phyloP scores from a whole-genome alignment of 352 stramenopile species.

The Phytophthora agathidicida region DNA sequence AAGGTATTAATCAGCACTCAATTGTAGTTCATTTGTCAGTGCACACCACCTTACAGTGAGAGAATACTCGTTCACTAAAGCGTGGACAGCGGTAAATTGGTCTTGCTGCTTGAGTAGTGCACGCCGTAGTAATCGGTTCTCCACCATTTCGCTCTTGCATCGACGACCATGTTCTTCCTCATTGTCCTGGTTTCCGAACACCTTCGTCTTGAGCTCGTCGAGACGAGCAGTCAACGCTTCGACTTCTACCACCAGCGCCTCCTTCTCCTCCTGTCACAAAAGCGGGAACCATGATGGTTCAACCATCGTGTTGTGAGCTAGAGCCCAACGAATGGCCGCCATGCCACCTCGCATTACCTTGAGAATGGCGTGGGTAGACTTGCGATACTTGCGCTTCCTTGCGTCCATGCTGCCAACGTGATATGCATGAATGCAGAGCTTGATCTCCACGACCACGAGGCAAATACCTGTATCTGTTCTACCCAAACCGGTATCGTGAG shows the following conservation, averaged over 20 bases:
- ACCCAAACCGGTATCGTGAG: background rate
- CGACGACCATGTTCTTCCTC: slow-evolving; percentile 12
- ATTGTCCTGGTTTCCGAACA: slow-evolving; percentile 15
- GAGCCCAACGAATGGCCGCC: too few species aligned
- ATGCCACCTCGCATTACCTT: slow-evolving; percentile 9
- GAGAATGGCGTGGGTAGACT: slow-evolving; percentile 26
- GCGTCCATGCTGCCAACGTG: background rate
- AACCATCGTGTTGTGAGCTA: too few species aligned
- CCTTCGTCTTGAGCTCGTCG: slow-evolving; percentile 27
- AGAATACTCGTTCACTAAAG: slow-evolving; percentile 35
- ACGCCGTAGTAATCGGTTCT: slow-evolving; percentile 19
- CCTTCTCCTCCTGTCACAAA: slow-evolving; percentile 33
- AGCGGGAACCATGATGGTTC: too few species aligned
- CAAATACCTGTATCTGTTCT: too few species aligned
- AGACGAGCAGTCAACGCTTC: slow-evolving; percentile 14
- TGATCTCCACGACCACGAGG: too few species aligned
- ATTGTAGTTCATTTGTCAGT: too few species aligned
- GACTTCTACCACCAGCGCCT: slow-evolving; percentile 17
- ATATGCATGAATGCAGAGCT: too few species aligned
- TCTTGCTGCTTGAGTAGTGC: slow-evolving; percentile 25
- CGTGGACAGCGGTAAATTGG: slow-evolving; percentile 38
- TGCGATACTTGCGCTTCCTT: slow-evolving; percentile 29
- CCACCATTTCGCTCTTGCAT: slow-evolving; percentile 20
- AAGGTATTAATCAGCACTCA: background rate
- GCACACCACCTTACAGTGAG: slow-evolving; percentile 34